Base-by-base conservation (phyloP, 108 stramenopile species). In the Nitzschia sp. region DNA sequence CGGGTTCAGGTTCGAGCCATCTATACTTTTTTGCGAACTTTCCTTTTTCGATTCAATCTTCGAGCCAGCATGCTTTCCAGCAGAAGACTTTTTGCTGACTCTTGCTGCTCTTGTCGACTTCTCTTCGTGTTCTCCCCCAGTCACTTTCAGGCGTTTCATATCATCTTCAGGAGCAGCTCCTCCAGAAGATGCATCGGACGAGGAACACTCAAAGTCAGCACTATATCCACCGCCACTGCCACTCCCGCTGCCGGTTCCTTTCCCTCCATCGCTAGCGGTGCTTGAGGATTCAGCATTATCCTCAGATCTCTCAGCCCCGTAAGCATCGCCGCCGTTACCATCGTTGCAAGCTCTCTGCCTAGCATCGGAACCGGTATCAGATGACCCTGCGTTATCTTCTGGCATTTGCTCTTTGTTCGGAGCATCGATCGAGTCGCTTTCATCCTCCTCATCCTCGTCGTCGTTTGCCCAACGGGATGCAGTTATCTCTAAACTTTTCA, bases 121-220 rank as follows among this genome's bases (percentile, higher is more conserved):
- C 45, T 53, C 35, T 55, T 38, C 46, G 47, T 8, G 1, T 63
- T 38, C 48, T 15, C 32, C 57, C 11, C 46, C 1, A 54, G 4
- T 24, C 3, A 54, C 30, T 5, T 24, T 32, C 34, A 51, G 28
- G 28, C 33, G 1, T 33, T 28, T 38, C 54, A 59, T 47, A 23
- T 56, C 70, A 47, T n/a, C 53, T 27, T 46, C 35, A 31, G 36
- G 46, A 26, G 38, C 18, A 6, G 30, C 38, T 55, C 35, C 46
- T 13, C 0, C 19, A 17, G 72, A 69, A 5, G 78, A 79, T 45
- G 67, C 26, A 28, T 79, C 78, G 28, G 65, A 67, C 17, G 78
- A 79, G 8, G 78, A 79, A 34, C 72, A 79, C 31, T 74, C 73
- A 27, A 8, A 11, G 45, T 58, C 57, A 1, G 68, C 72, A 38